Evolutionary conservation across 768 basidiomycete genomes (phyloP).

Genomic region (Gloeopeniophorella convolvens): DNA sequence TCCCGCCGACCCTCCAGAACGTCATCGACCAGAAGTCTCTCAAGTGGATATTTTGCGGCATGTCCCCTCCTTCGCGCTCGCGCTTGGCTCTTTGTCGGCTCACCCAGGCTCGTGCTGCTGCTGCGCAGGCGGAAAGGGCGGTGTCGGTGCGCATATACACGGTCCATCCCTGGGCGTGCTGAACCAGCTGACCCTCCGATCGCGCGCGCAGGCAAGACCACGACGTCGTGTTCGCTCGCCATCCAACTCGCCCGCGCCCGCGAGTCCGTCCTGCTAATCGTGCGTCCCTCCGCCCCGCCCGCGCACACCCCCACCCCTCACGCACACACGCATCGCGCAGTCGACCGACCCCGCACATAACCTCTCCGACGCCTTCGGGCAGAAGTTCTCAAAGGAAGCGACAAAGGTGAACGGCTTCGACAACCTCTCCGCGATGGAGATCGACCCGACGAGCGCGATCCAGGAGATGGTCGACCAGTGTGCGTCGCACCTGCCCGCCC

Average conservation of each 20-base stretch:
- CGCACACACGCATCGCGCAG: constrained; percentile 33
- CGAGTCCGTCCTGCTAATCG: constrained; percentile 95
- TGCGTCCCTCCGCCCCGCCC: constrained; percentile 33
- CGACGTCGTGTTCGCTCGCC: constrained; percentile 95
- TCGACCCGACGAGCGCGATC: constrained; percentile 95
- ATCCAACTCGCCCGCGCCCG: constrained; percentile 87
- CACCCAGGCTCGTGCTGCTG: background rate
- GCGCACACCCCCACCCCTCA: background rate
- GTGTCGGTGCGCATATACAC: constrained; percentile 77
- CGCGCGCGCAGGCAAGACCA: constrained; percentile 82
- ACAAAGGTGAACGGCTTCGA: constrained; percentile 97
- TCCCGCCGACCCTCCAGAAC: constrained; percentile 88
- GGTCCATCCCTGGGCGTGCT: no score
- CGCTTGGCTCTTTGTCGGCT: constrained; percentile 13
- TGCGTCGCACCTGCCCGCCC: constrained; percentile 30
- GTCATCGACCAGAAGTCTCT: constrained; percentile 86
- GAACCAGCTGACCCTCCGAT: no score
- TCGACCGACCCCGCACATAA: constrained; percentile 99
- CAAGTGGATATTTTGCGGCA: constrained; percentile 99
- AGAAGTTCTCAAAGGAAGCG: constrained; percentile 99
- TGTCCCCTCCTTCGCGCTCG: constrained; percentile 29
- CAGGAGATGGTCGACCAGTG: constrained; percentile 99
- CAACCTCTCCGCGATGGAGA: constrained; percentile 98
- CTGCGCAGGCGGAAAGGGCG: constrained; percentile 87
- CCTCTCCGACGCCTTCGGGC: constrained; percentile 95